phyloP scores from a whole-genome alignment of 176 grass and related monocot species.

The Dendrocalamus sinicus region DNA sequence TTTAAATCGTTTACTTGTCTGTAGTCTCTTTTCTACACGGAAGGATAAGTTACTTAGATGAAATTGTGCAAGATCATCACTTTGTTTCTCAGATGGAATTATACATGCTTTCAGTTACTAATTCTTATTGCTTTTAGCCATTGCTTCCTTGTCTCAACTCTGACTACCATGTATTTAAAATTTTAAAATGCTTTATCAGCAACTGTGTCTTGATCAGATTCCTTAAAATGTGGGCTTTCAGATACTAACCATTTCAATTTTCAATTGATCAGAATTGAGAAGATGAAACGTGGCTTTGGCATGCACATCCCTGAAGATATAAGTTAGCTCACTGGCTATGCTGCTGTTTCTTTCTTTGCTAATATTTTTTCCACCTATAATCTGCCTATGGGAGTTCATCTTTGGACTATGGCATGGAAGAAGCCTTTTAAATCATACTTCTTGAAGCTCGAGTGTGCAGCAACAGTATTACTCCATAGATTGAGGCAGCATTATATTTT shows the following conservation, averaged over 20 bases:
- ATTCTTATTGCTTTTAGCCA: conserved; percentile 9
- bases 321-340: conserved; percentile 46
- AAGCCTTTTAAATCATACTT: neutral
- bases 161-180: neutral
- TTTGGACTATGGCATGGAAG: conserved; percentile 21
- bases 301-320: conserved; percentile 69
- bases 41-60: neutral
- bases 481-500: neutral
- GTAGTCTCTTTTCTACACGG: neutral
- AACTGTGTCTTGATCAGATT: neutral
- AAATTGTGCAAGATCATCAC: neutral
- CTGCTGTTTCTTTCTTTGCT: neutral
- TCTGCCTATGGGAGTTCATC: neutral
- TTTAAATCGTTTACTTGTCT: neutral
- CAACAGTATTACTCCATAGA: neutral
- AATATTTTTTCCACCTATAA: neutral
- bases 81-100: neutral
- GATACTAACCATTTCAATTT: conserved; percentile 18
- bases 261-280: conserved; percentile 70
- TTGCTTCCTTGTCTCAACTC: neutral
- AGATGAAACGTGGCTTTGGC: conserved; percentile 86
- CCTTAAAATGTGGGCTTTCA: neutral
- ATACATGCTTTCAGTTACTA: neutral
- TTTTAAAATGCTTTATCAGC: neutral
- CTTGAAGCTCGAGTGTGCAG: neutral